Base-by-base conservation (phyloP, 2,329 filamentous ascomycete genomes). In the Colletotrichum gloeosporioides region DNA sequence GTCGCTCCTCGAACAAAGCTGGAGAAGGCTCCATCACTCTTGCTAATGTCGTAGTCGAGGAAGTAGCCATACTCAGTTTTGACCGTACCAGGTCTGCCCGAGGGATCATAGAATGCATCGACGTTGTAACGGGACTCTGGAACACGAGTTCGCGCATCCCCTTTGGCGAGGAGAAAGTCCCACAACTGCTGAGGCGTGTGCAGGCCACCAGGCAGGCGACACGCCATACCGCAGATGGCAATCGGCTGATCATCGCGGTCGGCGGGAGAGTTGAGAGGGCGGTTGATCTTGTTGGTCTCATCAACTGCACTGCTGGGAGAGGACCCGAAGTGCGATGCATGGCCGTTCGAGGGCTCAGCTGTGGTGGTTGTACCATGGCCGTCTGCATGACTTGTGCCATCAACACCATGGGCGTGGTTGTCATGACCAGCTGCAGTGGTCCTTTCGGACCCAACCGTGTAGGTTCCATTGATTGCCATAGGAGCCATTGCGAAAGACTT, bases 141-240 rank as follows among this genome's bases (percentile, higher is more conserved):
- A 22, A 78, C 77, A 4, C 62, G 64, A 13, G 67, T 71, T 10
- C 59, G 64, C 7, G 62, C 76, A 34, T 70, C 69, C 25, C 69
- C 59, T 31, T 78, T 78, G 55, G 76, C 67, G 15, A 39, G 29
- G 31, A 81, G 79, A 16, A 84, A 75, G 10, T 84, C 80, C 84
- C 85, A 86, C 3, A 86, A 79, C 69, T 82, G 81, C 0, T 82
- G 82, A 2, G 84, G 82, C 8, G 77, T 81, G 7, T 73, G 80
- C 2, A 82, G 79, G 7, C 77, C 80, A 3, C 86, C 85, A 0
- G 86, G 83, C 31, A 87, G 85, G 34, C 86, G 83, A 77, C 84
- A 87, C 4, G 79, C 84, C 83, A 89, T 87, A 77, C 88, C 88
- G 13, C 88, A 82, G 25, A 89, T 85, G 79, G 87, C 87, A 57